Base-by-base conservation (phyloP, 202 grass and related monocot genomes). In the Panicum hallii region DNA sequence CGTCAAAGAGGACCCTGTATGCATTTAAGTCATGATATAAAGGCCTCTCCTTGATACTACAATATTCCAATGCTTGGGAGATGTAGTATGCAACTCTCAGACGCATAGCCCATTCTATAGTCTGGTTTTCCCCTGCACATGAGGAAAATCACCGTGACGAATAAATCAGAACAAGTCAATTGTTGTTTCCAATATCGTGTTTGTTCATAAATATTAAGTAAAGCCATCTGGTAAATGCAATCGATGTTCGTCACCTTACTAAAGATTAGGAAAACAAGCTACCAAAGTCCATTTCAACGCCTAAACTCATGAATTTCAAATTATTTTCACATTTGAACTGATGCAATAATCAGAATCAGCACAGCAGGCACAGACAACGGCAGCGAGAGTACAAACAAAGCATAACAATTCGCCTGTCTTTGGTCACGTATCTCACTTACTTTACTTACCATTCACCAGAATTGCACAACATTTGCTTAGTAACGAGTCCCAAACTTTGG, bases 61-160 rank as follows among this genome's bases (percentile, higher is more conserved):
- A 98, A 70, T 95, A 94, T 43, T 95, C 95, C 89, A 98, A 77
- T 72, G 95, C 95, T 89, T 95, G 89, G 7, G 93, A 91, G 87
- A 98, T 98, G 78, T 92, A 93, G 82, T 83, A 86, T 30, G 91
- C 93, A 85, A 98, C 95, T 77, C 95, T 89, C 42, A 98, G 75
- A 60, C 95, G 95, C 95, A 98, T 98, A 50, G 93, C 93, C 95
- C 95, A 98, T 89, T 93, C 95, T 76, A 98, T 93, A 72, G 89
- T 90, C 82, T 95, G 89, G 64, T 89, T 95, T 87, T 98, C 95
- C 95, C 95, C 95, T 98, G 87, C 76, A 64, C 3, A 84, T 70
- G 76, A 70, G 63, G 17, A 90, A 80, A 76, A 76, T 10, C 47
- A 87, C 1, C 48, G 16, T 1, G 14, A 45, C 4, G 3, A 83